Percentiles rank a stretch among this genome's conserved stretches.
phyloP scores from a whole-genome alignment of 2,329 filamentous ascomycete genomes.

The Trichoderma aggressivum region DNA sequence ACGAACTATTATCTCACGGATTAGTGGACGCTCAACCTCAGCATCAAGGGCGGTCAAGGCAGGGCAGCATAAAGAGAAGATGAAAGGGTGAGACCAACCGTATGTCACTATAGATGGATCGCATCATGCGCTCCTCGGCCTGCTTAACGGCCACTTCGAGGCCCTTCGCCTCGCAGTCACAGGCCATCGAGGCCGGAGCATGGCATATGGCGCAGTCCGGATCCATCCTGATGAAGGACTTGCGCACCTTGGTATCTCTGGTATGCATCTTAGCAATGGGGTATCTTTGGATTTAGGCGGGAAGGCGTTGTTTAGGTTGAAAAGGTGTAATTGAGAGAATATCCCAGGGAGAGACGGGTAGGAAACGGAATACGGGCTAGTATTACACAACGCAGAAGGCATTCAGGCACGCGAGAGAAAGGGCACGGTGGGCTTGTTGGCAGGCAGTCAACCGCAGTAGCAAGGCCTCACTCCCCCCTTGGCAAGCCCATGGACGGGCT shows the following conservation, averaged over 20 bases:
- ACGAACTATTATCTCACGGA: conserved; percentile 43
- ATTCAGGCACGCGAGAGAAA: conserved; percentile 15
- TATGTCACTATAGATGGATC: conserved; percentile 59
- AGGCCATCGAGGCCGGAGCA: conserved; percentile 55
- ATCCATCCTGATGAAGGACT: conserved; percentile 60
- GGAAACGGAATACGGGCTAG: conserved; percentile 17
- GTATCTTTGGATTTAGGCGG: conserved; percentile 7
- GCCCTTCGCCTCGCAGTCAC: conserved; percentile 64
- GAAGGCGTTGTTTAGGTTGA: conserved; percentile 12
- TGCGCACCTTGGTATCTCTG: conserved; percentile 45
- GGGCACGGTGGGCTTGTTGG: conserved; percentile 7
- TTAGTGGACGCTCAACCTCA: conserved; percentile 19
- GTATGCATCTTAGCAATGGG: conserved; percentile 49
- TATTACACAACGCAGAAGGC: conserved; percentile 24
- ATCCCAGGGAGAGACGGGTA: conserved; percentile 5
- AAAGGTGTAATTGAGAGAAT: conserved; percentile 6
- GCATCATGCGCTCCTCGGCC: conserved; percentile 63
- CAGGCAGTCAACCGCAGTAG: conserved; percentile 21
- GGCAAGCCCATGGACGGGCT: conserved; percentile 26
- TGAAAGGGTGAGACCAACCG: conserved; percentile 43
- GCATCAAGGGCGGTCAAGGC: conserved; percentile 4
- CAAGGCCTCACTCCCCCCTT: conserved; percentile 26
- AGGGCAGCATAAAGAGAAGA: background rate
- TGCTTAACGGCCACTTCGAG: conserved; percentile 61
- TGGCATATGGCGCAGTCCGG: conserved; percentile 67